Conservation (phyloP, 2,329 filamentous ascomycete genomes). For the Cladorrhinum sp. region DNA sequence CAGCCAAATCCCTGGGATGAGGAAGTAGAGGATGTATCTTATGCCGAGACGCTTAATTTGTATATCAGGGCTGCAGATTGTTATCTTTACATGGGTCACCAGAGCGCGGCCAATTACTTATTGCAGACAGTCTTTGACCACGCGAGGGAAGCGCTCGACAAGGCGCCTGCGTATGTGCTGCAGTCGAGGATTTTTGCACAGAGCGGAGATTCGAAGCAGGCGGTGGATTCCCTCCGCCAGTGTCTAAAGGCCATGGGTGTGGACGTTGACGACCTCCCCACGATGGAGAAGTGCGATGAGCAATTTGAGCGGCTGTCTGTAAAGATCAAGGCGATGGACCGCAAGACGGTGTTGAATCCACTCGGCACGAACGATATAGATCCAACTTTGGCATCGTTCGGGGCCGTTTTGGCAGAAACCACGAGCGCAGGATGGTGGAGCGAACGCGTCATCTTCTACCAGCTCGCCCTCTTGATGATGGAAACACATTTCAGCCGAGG, state of each 20-base stretch:
- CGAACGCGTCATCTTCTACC: conserved; percentile 69
- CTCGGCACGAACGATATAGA: conserved; percentile 47
- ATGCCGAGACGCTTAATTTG: conserved; percentile 80
- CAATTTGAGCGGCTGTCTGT: conserved; percentile 65
- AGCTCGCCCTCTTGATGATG: conserved; percentile 65
- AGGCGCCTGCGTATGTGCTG: conserved; percentile 78
- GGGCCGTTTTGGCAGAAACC: conserved; percentile 68
- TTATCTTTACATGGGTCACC: conserved; percentile 73
- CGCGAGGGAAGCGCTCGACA: conserved; percentile 71
- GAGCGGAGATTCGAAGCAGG: conserved; percentile 65
- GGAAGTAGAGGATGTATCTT: conserved; percentile 67
- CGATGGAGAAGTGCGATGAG: conserved; percentile 73
- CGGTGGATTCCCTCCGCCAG: conserved; percentile 67
- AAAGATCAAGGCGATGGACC: conserved; percentile 58
- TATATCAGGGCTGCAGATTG: conserved; percentile 79
- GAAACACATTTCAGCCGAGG: conserved; percentile 62
- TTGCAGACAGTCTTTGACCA: conserved; percentile 67
- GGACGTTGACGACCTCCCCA: conserved; percentile 61
- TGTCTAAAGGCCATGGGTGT: conserved; percentile 70
- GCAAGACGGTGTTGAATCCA: conserved; percentile 44
- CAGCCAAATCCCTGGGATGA: conserved; percentile 77
- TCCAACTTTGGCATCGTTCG: conserved; percentile 54
- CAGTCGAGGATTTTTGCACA: conserved; percentile 76
- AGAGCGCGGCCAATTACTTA: conserved; percentile 64
- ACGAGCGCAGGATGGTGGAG: conserved; percentile 72